Conservation (phyloP, 257 asterid genomes). For the Handroanthus guayacan region DNA sequence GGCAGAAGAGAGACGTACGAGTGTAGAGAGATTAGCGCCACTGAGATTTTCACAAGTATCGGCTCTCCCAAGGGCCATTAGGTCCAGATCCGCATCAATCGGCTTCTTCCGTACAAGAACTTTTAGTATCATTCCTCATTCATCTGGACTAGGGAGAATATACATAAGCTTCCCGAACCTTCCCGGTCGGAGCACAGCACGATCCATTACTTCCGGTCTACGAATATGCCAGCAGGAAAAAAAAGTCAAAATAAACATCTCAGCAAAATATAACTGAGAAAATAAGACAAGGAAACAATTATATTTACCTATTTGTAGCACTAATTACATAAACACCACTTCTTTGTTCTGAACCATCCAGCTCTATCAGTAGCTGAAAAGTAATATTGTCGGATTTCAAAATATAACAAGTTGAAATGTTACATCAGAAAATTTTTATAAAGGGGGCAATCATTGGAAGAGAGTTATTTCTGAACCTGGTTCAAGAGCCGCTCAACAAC, state of each 20-base stretch:
- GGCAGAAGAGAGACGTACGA: conserved; percentile 52
- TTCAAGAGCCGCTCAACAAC: conserved; percentile 79
- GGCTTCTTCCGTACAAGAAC: conserved; percentile 72
- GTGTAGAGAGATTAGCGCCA: conserved; percentile 81
- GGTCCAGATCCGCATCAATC: conserved; percentile 65
- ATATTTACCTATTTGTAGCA: conserved; percentile 82
- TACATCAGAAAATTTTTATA: background rate
- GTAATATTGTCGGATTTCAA: conserved; percentile 26
- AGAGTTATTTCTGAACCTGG: conserved; percentile 55
- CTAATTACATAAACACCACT: conserved; percentile 83
- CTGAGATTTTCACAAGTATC: conserved; percentile 68
- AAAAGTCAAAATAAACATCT: conserved; percentile 29
- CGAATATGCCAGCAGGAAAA: conserved; percentile 27
- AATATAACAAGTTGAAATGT: conserved; percentile 14
- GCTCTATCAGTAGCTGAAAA: conserved; percentile 81
- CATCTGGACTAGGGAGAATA: conserved; percentile 84
- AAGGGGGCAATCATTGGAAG: background rate
- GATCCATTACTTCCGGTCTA: conserved; percentile 91
- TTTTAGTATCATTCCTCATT: conserved; percentile 79
- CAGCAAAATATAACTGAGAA: conserved; percentile 17
- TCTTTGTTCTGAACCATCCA: conserved; percentile 83
- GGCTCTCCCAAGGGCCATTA: conserved; percentile 69
- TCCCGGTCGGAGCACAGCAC: conserved; percentile 84
- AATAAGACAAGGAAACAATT: conserved; percentile 3
- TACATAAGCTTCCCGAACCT: conserved; percentile 78